Base-by-base conservation (phyloP, 2,329 filamentous ascomycete genomes). In the Rhynchosporium secalis region DNA sequence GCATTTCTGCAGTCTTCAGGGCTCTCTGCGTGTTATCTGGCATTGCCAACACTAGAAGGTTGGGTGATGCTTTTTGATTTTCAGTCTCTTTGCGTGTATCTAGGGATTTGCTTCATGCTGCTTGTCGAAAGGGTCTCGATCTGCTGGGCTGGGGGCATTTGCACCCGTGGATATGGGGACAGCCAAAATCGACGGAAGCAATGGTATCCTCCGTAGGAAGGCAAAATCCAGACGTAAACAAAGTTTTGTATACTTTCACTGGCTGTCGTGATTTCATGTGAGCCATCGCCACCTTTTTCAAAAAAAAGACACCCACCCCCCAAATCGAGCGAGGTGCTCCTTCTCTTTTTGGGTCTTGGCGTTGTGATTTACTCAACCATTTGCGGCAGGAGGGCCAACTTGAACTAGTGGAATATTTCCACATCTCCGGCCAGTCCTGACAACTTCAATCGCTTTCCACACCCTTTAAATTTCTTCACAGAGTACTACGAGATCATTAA, bases 1-100 rank as follows among this genome's bases (percentile, higher is more conserved):
- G 33, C 33, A 20, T 36, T 36, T 36, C 33, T 67, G 65, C 63
- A 66, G 69, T 65, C 66, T 40, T 46, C 61, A 52, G 63, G 54
- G 56, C 62, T 71, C 70, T 70, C 67, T 70, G 68, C 67, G 65
- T 69, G 68, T 64, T 62, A 59, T 61, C 61, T 58, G 66, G 68
- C 71, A 72, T 69, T 69, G 49, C 70, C 67, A 66, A 69, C 67
- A 67, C 56, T 70, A 74, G 71, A 73, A 58, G 68, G 67, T 68
- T 72, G 68, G 71, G 66, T 59, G 68, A 71, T 73, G 67, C 69
- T 62, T 68, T 56, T 66, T 67, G 68, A 64, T 71, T 69, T 72
- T 68, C 63, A 52, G 63, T 68, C 65, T 68, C 52, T 55, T 56
- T 71, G 58, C 70, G 56, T 71, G 70, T 74, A 72, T 70, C 63